A percentile compares a stretch with the other conserved stretches of the same genome.
Conservation (phyloP, 129 eudicot genomes). For the Helichrysum umbraculigerum region DNA sequence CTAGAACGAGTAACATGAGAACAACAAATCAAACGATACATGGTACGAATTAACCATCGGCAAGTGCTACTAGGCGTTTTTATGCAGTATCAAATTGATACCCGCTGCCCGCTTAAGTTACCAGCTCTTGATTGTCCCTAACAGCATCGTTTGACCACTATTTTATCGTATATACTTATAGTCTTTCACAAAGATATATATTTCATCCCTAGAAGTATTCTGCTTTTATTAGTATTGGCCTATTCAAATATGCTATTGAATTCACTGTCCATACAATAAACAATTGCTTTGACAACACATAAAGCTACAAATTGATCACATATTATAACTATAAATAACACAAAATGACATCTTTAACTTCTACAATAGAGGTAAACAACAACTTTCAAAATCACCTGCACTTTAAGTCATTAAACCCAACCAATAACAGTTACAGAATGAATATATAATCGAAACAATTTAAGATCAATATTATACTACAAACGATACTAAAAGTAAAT, state of each 20-base stretch:
- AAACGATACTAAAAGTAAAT: background rate
- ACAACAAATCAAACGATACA: constrained; percentile 3
- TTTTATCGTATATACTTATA: constrained; percentile 10
- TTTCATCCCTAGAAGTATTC: constrained; percentile 1
- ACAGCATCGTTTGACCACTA: constrained; percentile 27
- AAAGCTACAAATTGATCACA: constrained; percentile 17
- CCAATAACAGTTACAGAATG: background rate
- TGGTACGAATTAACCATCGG: background rate
- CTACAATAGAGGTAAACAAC: background rate
- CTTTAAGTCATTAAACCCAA: background rate
- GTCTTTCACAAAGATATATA: background rate
- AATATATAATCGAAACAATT: background rate
- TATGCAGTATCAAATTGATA: constrained; percentile 16
- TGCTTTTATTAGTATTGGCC: constrained; percentile 20
- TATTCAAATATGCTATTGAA: constrained; percentile 14
- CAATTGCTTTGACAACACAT: constrained; percentile 18
- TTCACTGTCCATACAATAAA: constrained; percentile 19
- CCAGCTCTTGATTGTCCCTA: constrained; percentile 22
- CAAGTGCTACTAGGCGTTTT: constrained; percentile 9
- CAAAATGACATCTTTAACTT: constrained; percentile 3
- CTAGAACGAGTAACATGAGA: background rate
- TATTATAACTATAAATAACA: constrained; percentile 17
- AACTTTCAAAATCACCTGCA: background rate
- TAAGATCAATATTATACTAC: background rate
- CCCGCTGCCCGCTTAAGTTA: constrained; percentile 5